Conservation (phyloP, 2,329 filamentous ascomycete genomes). For the Penicillium sp. region DNA sequence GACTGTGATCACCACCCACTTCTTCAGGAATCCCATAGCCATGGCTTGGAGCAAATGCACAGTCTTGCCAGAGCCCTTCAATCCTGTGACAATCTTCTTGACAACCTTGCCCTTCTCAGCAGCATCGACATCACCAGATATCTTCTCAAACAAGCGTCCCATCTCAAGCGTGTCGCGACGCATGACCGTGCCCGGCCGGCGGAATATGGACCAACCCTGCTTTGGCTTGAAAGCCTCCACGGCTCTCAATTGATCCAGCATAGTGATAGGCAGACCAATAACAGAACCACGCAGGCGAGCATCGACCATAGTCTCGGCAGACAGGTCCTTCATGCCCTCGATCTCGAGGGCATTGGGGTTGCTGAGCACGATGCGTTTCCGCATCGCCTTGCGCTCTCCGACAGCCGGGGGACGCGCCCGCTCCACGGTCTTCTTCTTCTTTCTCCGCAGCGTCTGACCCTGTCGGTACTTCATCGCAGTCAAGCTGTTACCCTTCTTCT, state of each 20-base stretch:
- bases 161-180: constrained; percentile 74
- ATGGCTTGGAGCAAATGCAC: constrained; percentile 79
- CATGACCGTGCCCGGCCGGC: constrained; percentile 73
- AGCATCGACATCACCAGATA: constrained; percentile 43
- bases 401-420: constrained; percentile 58
- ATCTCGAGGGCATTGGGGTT: constrained; percentile 91
- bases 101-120: constrained; percentile 37
- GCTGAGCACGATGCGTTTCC: constrained; percentile 85
- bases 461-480: constrained; percentile 39
- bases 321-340: constrained; percentile 62
- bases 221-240: constrained; percentile 86
- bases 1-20: constrained; percentile 85
- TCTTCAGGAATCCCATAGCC: constrained; percentile 73
- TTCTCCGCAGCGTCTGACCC: constrained; percentile 44
- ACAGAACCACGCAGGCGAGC: constrained; percentile 62
- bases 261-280: constrained; percentile 62
- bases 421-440: constrained; percentile 44
- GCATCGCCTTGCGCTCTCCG: constrained; percentile 81
- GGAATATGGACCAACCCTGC: constrained; percentile 85
- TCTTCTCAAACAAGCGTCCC: constrained; percentile 59
- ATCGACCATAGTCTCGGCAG: constrained; percentile 53
- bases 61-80: constrained; percentile 78
- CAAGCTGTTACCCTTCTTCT: constrained; percentile 48
- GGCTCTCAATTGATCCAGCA: constrained; percentile 78
- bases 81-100: constrained; percentile 68